Base-by-base conservation (phyloP, 164 flowering plant genomes). In the Kalanchoe fedtschenkoi region DNA sequence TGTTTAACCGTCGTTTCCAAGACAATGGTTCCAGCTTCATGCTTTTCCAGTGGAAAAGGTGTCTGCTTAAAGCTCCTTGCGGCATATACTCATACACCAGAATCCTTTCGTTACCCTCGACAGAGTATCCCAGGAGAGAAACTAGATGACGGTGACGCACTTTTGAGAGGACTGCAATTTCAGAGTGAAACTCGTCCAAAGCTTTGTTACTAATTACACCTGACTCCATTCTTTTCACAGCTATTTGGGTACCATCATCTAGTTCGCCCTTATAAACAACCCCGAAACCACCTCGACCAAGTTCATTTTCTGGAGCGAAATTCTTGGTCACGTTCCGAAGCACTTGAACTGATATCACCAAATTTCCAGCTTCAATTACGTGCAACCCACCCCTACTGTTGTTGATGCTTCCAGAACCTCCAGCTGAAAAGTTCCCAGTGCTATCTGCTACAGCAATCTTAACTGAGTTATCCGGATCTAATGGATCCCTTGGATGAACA, bases 231-330 rank as follows among this genome's bases (percentile, higher is more conserved):
- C 91, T 76, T 70, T 86, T 86, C 16, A 86, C 91, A 5, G 91
- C 91, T 54, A 86, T 79, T 55, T 76, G 69, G 11, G 87, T 83
- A 11, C 87, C 91, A 70, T 86, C 86, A 26, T 81, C 82, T 53
- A 83, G 19, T 60, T 80, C 81, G 4, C 88, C 91, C 66, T 79
- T 80, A 58, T 85, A 85, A 54, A 85, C 87, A 2, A 73, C 79
- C 15, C 90, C 90, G 75, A 85, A 85, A 7, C 90, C 90, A 29
- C 90, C 90, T 56, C 84, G 82, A 19, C 90, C 90, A 35, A 85
- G 84, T 68, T 75, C 90, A 61, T 83, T 82, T 60, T 81, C 87
- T 0, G 76, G 70, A 24, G 87, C 73, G 64, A 85, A 85, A 60
- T 79, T 72, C 59, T 79, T 78, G 15, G 90, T 85, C 57, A 71